phyloP scores from a whole-genome alignment of 306 rosid genomes.

The Biancaea sappan region DNA sequence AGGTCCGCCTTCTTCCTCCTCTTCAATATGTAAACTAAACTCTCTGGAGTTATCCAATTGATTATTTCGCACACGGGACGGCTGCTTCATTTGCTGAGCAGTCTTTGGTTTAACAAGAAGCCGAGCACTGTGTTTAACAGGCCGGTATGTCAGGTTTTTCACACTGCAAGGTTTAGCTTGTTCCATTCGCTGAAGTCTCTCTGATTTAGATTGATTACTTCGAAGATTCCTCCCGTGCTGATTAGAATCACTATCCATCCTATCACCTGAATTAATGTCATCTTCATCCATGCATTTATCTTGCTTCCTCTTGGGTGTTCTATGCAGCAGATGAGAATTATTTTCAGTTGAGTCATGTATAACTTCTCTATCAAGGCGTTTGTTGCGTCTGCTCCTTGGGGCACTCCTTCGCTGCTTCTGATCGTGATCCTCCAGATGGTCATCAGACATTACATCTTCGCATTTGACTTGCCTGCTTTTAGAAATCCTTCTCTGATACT shows the following conservation, averaged over 20 bases:
- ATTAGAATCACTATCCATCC: conserved; percentile 28
- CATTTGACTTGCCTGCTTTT: conserved; percentile 4
- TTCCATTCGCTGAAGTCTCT: conserved; percentile 37
- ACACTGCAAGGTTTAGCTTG: conserved; percentile 32
- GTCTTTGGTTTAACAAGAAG: conserved; percentile 33
- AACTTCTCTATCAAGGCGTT: not conserved
- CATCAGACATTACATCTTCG: conserved; percentile 13
- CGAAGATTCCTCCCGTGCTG: conserved; percentile 46
- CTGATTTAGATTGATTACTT: conserved; percentile 46
- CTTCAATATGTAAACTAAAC: conserved; percentile 38
- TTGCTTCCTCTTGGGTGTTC: conserved; percentile 42
- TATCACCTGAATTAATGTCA: conserved; percentile 30
- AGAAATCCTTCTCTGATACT: not conserved
- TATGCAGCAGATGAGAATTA: conserved; percentile 27
- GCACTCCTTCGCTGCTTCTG: not conserved
- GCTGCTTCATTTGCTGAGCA: conserved; percentile 38
- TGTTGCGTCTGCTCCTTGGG: not conserved
- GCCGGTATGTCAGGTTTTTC: conserved; percentile 37
- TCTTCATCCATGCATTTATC: conserved; percentile 43
- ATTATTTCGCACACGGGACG: conserved; percentile 38
- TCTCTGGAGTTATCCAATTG: conserved; percentile 29
- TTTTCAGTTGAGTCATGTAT: not conserved
- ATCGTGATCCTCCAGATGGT: not conserved
- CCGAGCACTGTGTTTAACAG: conserved; percentile 40
- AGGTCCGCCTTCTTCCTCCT: conserved; percentile 56